Conservation (phyloP, 495 filamentous ascomycete species). For the Annulohypoxylon stygium region DNA sequence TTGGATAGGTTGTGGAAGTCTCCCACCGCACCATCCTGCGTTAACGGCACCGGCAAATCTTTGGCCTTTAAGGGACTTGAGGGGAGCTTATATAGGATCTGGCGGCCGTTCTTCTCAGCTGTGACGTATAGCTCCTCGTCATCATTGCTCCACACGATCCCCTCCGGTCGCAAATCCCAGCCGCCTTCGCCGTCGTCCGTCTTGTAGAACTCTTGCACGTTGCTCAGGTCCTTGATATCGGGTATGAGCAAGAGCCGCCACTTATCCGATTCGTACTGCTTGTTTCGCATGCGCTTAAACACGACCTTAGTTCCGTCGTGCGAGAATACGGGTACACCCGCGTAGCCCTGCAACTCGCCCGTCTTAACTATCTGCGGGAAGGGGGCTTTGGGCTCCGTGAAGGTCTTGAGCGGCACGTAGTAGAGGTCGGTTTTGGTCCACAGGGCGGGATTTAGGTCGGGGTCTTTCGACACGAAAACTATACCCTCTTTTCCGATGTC, state of each 20-base stretch:
- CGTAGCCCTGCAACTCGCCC: conserved; percentile 74
- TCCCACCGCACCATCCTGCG: conserved; percentile 70
- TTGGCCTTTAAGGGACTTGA: conserved; percentile 65
- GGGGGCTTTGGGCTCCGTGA: conserved; percentile 65
- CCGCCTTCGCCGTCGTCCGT: conserved; percentile 71
- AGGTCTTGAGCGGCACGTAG: conserved; percentile 73
- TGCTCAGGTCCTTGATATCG: conserved; percentile 70
- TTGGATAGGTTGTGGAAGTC: conserved; percentile 67
- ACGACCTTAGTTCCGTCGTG: conserved; percentile 78
- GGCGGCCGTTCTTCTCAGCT: conserved; percentile 75
- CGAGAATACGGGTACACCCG: conserved; percentile 80
- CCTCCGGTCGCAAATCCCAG: conserved; percentile 77
- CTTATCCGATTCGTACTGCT: conserved; percentile 92
- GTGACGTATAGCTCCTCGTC: conserved; percentile 73
- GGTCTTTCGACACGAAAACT: conserved; percentile 89
- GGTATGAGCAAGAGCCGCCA: conserved; percentile 77
- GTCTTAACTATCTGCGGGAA: conserved; percentile 62
- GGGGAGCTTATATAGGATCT: conserved; percentile 73
- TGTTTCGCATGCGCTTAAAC: conserved; percentile 82
- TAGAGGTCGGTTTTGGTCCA: conserved; percentile 87
- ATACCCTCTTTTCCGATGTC: conserved; percentile 70
- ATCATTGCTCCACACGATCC: conserved; percentile 74
- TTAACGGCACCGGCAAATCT: conserved; percentile 69
- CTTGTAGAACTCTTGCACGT: conserved; percentile 72
- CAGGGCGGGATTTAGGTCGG: conserved; percentile 77